A percentile compares a stretch with the other conserved stretches of the same genome.
These are phyloP conservation scores for Rhodotorula sp. DNA, from an alignment of 1,284 basidiomycete genomes.

Conservation along the genomic window DNA sequence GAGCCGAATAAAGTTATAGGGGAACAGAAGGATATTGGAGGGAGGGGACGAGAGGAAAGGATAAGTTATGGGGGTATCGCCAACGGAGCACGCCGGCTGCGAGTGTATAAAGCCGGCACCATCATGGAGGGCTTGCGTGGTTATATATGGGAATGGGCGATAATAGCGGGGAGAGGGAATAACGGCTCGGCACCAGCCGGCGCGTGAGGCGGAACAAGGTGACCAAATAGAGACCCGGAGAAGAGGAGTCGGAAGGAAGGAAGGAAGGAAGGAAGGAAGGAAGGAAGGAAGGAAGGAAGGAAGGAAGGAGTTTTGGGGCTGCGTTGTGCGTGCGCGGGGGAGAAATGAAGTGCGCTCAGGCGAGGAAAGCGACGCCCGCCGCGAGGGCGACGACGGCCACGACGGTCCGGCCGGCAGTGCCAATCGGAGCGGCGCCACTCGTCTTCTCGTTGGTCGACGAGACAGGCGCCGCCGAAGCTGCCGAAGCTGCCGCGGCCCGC, in stretches of 20 bases:
- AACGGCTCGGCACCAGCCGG: conserved; percentile 2
- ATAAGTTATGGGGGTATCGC: too few relatives aligned
- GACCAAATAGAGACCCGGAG: not conserved
- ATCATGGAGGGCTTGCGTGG: too few relatives aligned
- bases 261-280: not conserved
- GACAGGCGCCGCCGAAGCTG: not conserved
- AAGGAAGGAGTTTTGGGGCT: not conserved
- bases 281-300: too few relatives aligned
- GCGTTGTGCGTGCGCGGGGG: not conserved
- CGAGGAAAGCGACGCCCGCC: not conserved
- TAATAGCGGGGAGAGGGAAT: too few relatives aligned
- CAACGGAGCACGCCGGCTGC: too few relatives aligned
- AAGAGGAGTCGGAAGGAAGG: not conserved
- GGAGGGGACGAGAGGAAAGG: not conserved
- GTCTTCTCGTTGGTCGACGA: not conserved
- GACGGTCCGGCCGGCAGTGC: not conserved
- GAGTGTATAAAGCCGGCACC: too few relatives aligned
- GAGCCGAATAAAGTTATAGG: not conserved
- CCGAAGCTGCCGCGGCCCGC: conserved; percentile 1
- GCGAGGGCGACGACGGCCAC: not conserved
- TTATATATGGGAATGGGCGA: too few relatives aligned
- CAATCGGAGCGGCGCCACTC: not conserved
- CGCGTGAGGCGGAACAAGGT: not conserved
- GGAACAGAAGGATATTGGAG: not conserved
- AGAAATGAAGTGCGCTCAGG: not conserved